phyloP scores from a whole-genome alignment of 805 yeast genomes.

The Candida hungchunana region DNA sequence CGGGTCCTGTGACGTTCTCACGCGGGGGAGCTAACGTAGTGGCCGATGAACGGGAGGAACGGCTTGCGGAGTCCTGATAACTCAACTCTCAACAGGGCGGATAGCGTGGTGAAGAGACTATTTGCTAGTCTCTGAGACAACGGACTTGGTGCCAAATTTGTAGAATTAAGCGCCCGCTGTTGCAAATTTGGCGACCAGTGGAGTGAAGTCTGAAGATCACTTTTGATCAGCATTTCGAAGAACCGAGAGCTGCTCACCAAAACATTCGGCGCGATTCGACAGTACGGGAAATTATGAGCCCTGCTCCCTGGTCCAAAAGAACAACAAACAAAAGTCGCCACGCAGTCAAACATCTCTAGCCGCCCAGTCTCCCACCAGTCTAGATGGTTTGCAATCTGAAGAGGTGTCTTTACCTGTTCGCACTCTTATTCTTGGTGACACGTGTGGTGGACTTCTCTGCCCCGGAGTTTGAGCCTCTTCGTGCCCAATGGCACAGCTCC shows the following conservation, averaged over 20 bases:
- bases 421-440: conserved; percentile 13
- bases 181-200: no score
- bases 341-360: background rate
- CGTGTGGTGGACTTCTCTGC: conserved; percentile 22
- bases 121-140: no score
- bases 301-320: background rate
- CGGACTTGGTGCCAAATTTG: no score
- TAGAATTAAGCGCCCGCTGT: no score
- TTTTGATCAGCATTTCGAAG: no score
- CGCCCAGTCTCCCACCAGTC: background rate
- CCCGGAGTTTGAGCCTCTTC: conserved; percentile 22
- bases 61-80: background rate
- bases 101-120: no score
- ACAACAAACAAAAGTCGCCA: background rate
- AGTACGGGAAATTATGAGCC: background rate
- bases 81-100: background rate
- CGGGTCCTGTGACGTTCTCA: background rate
- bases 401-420: conserved; percentile 13
- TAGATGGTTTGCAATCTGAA: conserved; percentile 13
- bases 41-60: background rate
- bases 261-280: conserved; percentile 2
- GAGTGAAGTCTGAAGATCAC: background rate
- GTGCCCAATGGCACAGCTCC: conserved; percentile 14
- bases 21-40: conserved; percentile 1
- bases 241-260: no score